phyloP scores from a whole-genome alignment of 2,329 filamentous ascomycete genomes.

The Neopestalotiopsis sp. region DNA sequence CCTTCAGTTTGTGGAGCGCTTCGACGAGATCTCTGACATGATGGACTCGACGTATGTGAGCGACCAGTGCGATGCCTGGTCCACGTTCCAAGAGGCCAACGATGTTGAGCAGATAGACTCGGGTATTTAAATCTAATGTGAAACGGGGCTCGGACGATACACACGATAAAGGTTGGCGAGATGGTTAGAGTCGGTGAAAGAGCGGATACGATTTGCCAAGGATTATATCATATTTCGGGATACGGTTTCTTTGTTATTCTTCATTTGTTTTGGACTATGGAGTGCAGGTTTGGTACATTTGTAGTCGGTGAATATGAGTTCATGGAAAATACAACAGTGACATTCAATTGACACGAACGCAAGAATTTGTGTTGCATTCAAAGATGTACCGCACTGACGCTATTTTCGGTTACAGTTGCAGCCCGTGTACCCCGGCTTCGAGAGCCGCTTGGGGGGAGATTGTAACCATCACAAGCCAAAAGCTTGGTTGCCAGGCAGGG shows the following conservation, averaged over 20 bases:
- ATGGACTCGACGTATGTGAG: conserved; percentile 21
- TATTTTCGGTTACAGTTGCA: neutral
- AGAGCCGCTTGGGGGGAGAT: neutral
- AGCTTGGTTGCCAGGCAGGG: neutral
- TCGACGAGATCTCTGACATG: conserved; percentile 32
- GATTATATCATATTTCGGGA: neutral
- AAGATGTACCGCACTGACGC: neutral
- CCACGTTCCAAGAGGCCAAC: conserved; percentile 29
- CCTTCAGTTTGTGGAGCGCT: conserved; percentile 54
- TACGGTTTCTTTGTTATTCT: neutral
- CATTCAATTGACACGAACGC: no score
- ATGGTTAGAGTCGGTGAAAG: neutral
- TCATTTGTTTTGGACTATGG: no score
- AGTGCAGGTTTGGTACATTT: no score
- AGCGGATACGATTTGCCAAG: neutral
- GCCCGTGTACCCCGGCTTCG: neutral
- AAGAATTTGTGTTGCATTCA: neutral
- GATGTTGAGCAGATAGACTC: conserved; percentile 36
- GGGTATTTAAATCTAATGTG: conserved; percentile 31
- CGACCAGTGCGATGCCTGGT: conserved; percentile 34
- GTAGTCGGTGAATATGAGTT: no score
- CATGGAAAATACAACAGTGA: no score
- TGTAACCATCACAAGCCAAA: neutral
- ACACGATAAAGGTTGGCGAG: neutral
- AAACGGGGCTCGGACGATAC: neutral